A percentile compares a stretch with the other conserved stretches of the same genome.
phyloP scores from a whole-genome alignment of 2,329 filamentous ascomycete genomes.

The Clonostachys chloroleuca region DNA sequence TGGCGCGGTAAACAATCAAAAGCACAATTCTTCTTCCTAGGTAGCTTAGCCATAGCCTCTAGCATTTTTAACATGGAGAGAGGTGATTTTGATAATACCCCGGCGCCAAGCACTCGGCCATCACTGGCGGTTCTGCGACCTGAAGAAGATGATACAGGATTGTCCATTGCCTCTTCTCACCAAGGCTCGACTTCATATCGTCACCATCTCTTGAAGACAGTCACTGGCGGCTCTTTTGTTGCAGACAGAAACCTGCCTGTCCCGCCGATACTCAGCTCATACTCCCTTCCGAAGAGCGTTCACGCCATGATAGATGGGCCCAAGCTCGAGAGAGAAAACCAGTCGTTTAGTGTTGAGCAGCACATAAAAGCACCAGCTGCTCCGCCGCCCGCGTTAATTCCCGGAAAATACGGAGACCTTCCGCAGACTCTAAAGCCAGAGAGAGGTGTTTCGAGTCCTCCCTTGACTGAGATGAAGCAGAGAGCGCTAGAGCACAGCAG shows the following conservation, averaged over 20 bases:
- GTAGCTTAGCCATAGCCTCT: neutral
- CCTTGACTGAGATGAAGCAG: too few species aligned
- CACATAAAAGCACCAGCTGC: neutral
- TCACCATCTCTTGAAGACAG: slow-evolving; percentile 16
- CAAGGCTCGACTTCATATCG: neutral
- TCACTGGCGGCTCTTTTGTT: slow-evolving; percentile 6
- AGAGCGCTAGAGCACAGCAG: too few species aligned
- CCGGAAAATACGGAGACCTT: too few species aligned
- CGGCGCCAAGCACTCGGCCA: slow-evolving; percentile 19
- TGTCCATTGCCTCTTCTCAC: neutral
- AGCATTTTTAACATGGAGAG: slow-evolving; percentile 3
- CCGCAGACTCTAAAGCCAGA: too few species aligned
- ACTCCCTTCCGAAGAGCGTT: neutral
- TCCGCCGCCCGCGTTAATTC: too few species aligned
- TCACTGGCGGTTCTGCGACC: slow-evolving; percentile 14
- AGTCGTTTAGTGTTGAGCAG: neutral
- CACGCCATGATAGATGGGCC: neutral
- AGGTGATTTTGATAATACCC: slow-evolving; percentile 24
- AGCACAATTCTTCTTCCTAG: neutral
- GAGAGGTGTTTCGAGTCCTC: too few species aligned
- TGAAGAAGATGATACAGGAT: slow-evolving; percentile 1
- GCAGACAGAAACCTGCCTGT: slow-evolving; percentile 11
- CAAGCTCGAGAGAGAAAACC: neutral
- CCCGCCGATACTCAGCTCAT: slow-evolving; percentile 10
- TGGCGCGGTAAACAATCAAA: too few species aligned